These are phyloP conservation scores for Chlamydomonas asymmetrica DNA, from an alignment of 139 green algal genomes.

Conservation along the genomic window DNA sequence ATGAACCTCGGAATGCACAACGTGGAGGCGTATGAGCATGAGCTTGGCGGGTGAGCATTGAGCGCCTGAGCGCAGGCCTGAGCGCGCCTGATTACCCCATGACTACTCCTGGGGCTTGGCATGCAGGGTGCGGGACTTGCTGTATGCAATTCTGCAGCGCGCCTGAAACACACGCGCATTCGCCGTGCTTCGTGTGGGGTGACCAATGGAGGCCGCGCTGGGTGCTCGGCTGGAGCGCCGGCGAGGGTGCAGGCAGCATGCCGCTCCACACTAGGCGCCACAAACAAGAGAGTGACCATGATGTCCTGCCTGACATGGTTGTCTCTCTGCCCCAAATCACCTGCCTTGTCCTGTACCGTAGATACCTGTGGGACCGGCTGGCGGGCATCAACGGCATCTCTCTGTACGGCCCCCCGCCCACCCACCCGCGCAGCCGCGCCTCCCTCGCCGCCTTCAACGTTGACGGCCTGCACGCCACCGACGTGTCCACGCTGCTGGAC, in stretches of 20 bases:
- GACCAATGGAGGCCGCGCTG: too few relatives aligned
- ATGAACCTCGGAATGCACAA: slow-evolving; percentile 69
- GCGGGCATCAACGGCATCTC: slow-evolving; percentile 63
- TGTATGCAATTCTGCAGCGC: too few relatives aligned
- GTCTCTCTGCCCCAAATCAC: background rate
- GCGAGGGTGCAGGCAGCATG: too few relatives aligned
- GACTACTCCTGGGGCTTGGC: too few relatives aligned
- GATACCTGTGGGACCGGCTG: slow-evolving; percentile 64
- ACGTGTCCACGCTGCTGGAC: slow-evolving; percentile 94
- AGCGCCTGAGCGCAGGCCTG: too few relatives aligned
- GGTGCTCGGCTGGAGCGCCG: too few relatives aligned
- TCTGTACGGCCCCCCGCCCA: slow-evolving; percentile 86
- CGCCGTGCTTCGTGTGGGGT: too few relatives aligned
- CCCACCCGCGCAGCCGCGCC: slow-evolving; percentile 45
- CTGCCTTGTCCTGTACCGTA: background rate
- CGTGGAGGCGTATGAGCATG: slow-evolving; percentile 76
- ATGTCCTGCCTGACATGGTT: background rate
- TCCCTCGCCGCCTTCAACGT: slow-evolving; percentile 95
- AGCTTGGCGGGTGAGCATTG: slow-evolving; percentile 80
- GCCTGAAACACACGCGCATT: too few relatives aligned
- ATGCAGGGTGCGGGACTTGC: too few relatives aligned
- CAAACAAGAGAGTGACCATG: too few relatives aligned
- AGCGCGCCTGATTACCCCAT: too few relatives aligned
- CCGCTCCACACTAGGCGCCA: too few relatives aligned
- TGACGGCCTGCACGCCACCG: slow-evolving; percentile 91